These are phyloP conservation scores for Colletotrichum sansevieriae DNA, from an alignment of 2,329 filamentous ascomycete genomes.

Conservation along the genomic window DNA sequence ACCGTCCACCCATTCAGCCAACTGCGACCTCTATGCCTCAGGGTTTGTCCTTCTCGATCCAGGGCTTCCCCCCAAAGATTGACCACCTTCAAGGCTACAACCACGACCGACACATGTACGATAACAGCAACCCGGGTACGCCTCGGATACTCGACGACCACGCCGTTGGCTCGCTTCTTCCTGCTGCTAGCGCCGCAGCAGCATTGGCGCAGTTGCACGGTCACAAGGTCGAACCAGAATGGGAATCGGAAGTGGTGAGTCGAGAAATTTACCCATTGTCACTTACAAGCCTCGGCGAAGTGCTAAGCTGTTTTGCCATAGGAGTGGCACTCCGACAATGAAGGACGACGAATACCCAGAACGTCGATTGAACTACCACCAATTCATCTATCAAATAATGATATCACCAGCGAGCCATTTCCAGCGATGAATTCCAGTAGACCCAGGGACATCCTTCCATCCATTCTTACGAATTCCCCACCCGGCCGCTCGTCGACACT, in stretches of 20 bases:
- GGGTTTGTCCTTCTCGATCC: conserved; percentile 42
- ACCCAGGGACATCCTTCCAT: conserved; percentile 83
- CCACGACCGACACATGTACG: conserved; percentile 75
- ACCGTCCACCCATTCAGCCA: conserved; percentile 47
- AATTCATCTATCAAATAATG: conserved; percentile 67
- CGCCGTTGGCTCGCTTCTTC: conserved; percentile 72
- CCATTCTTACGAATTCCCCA: conserved; percentile 84
- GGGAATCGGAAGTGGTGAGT: conserved; percentile 83
- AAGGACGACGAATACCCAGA: conserved; percentile 73
- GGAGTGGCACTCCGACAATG: conserved; percentile 80
- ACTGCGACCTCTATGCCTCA: conserved; percentile 46
- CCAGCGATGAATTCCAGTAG: conserved; percentile 71
- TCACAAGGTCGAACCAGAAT: conserved; percentile 81
- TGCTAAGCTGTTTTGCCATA: conserved; percentile 50
- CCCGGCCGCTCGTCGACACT: conserved; percentile 89
- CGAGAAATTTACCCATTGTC: conserved; percentile 42
- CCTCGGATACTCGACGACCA: conserved; percentile 79
- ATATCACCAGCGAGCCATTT: conserved; percentile 81
- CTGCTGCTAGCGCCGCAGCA: conserved; percentile 83
- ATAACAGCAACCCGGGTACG: conserved; percentile 75
- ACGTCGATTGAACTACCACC: conserved; percentile 81
- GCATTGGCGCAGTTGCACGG: conserved; percentile 86
- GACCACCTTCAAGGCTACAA: conserved; percentile 61
- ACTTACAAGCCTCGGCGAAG: background rate
- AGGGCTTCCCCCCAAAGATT: conserved; percentile 43